phyloP scores from a whole-genome alignment of 129 eudicot species.

The Flaveria robusta region DNA sequence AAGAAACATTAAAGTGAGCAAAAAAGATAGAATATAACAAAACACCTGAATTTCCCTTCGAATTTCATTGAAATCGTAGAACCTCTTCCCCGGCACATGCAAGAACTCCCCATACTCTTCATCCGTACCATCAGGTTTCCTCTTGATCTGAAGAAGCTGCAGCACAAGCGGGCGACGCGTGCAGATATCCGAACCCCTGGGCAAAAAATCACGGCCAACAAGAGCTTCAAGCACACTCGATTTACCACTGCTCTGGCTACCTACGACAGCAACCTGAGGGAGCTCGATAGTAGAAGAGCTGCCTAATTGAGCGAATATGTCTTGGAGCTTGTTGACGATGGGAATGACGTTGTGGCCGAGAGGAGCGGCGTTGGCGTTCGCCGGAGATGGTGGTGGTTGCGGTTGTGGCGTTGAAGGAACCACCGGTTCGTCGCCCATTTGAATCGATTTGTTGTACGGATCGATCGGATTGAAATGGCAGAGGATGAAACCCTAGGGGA shows the following conservation, averaged over 20 bases:
- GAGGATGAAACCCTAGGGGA: constrained; percentile 51
- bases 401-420: constrained; percentile 35
- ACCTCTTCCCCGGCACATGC: constrained; percentile 79
- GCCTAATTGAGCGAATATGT: constrained; percentile 88
- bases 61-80: constrained; percentile 71
- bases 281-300: constrained; percentile 68
- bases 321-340: constrained; percentile 90
- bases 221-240: constrained; percentile 96
- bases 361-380: constrained; percentile 46
- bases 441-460: constrained; percentile 17
- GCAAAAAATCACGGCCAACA: constrained; percentile 92
- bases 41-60: constrained; percentile 86
- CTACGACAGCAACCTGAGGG: constrained; percentile 99
- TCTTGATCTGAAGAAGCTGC: constrained; percentile 71
- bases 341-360: constrained; percentile 89
- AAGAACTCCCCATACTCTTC: constrained; percentile 95
- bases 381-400: constrained; percentile 21
- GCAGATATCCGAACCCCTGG: constrained; percentile 92
- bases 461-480: neutral
- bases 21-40: neutral
- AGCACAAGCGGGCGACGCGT: constrained; percentile 92
- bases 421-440: constrained; percentile 69
- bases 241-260: constrained; percentile 98
- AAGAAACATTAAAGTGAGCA: neutral
- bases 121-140: constrained; percentile 58